Base-by-base conservation (phyloP, 2,329 filamentous ascomycete genomes). In the Hypoxylon sp. region DNA sequence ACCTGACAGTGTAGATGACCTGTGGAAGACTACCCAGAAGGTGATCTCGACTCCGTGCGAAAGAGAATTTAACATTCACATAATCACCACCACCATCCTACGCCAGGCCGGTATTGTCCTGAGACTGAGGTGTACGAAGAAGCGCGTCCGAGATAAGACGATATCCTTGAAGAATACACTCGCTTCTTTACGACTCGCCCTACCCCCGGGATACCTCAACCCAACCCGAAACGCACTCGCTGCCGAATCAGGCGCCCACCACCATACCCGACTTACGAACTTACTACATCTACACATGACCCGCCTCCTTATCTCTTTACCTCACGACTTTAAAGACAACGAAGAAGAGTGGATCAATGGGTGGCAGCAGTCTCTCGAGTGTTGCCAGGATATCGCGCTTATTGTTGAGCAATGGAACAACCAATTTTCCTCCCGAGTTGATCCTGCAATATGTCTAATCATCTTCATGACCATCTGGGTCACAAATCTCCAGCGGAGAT, bases 381-480 rank as follows among this genome's bases (percentile, higher is more conserved):
- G 61, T n/a, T 75, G 71, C 30, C 72, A 76, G 39, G 72, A 77
- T 50, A 71, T 78, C 20, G 71, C 73, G 1, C 59, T 60, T 2
- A 46, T 76, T 1, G 69, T 72, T 1, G 68, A 68, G 26, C 70
- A 78, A 32, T 79, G 77, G 76, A 68, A 77, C 52, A 73, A 68
- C 37, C 65, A 71, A 4, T 74, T 72, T 49, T 75, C 68, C 26
- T 58, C 71, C 30, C 67, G 63, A 2, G 74, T 76, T 4, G 75
- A 78, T 48, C 76, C 76, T 8, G 76, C 75, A n/a, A 72, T 78
- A 43, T 73, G 69, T 32, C 71, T 78, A 30, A 75, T 74, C 17
- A 59, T 73, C n/a, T 74, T 73, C 30, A 64, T 69, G 7, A 70
- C 72, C 22, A 68, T 78, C 7, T 68, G 71, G 37, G 61, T 76